Base-by-base conservation (phyloP, 1,284 basidiomycete genomes). In the Mycosarcoma mackinlayi region DNA sequence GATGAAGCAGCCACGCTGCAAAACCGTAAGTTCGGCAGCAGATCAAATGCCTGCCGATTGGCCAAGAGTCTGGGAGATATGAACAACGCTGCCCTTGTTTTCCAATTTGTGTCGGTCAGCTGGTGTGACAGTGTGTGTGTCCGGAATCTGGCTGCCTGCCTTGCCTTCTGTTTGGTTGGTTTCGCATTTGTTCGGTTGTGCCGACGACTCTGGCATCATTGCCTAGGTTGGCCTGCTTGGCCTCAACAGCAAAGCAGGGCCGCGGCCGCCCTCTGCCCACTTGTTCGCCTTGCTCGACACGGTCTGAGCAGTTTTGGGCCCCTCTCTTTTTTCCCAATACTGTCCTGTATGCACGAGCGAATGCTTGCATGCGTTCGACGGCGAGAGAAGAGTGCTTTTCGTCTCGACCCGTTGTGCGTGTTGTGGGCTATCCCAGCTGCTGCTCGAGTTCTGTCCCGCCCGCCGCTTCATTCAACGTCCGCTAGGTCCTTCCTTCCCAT, bases 51-150 rank as follows among this genome's bases (percentile, higher is more conserved):
- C 63, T 55, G 63, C 63, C 51, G 56, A 66, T 66, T 66, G 63
- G 63, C 63, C 63, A 66, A 66, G 63, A 66, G 40, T 65, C 56
- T 65, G 46, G 45, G 55, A 65, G 63, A 65, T 65, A 65, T 65
- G 63, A 46, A 49, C 27, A 19, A 28, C 25, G 34, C n/a, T 2
- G 9, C 24, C 13, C 34, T 19, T 30, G 14, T 37, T 19, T 19
- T 23, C 25, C 21, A 33, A 31, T 23, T 33, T 23, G 25, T 39
- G 50, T 58, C 45, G 35, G 61, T 64, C 55, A 64, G 53, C 61
- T 42, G 33, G 39, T 19, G 44, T 64, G 61, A 64, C 55, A 47
- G 39, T 63, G 19, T 62, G 47, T 46, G n/a, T 38, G 37, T 38
- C 38, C 47, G 37, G 37, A 51, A 18, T 19, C n/a, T 28, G 23